These are phyloP conservation scores for Rhexocercosporidium sp. DNA, from an alignment of 2,329 filamentous ascomycete genomes.

Conservation along the genomic window DNA sequence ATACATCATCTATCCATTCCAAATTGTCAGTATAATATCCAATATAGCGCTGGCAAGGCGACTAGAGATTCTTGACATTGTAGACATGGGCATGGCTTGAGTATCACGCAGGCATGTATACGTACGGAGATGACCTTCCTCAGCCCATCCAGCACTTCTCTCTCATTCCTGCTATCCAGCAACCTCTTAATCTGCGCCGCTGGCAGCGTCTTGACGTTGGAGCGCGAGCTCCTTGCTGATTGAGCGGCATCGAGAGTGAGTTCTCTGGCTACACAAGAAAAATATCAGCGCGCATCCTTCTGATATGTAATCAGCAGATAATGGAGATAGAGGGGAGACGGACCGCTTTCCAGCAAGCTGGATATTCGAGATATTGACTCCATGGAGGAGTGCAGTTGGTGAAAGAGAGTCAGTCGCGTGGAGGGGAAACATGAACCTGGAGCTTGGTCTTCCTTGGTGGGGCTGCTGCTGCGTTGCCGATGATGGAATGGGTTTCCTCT, in stretches of 20 bases:
- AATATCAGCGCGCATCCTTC: conserved; percentile 16
- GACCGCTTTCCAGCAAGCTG: conserved; percentile 92
- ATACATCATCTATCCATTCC: conserved; percentile 82
- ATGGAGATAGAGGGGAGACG: conserved; percentile 37
- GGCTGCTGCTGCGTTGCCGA: background rate
- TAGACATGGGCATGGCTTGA: background rate
- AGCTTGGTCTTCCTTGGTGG: conserved; percentile 27
- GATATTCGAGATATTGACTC: conserved; percentile 96
- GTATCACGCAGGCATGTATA: conserved; percentile 4
- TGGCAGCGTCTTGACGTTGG: conserved; percentile 69
- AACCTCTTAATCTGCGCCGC: conserved; percentile 91
- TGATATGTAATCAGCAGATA: background rate
- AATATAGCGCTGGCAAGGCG: background rate
- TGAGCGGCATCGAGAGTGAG: conserved; percentile 96
- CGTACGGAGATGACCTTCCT: conserved; percentile 85
- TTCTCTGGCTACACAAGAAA: conserved; percentile 74
- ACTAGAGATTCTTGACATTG: background rate
- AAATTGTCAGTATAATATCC: background rate
- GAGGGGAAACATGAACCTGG: conserved; percentile 34
- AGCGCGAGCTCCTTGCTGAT: conserved; percentile 73
- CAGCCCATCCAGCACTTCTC: conserved; percentile 90
- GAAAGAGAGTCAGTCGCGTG: conserved; percentile 10
- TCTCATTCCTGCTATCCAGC: conserved; percentile 89
- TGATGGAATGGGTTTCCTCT: background rate
- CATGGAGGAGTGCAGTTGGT: conserved; percentile 59